These are phyloP conservation scores for Knufia fluminis DNA, from an alignment of 2,329 filamentous ascomycete species.

Conservation along the genomic window DNA sequence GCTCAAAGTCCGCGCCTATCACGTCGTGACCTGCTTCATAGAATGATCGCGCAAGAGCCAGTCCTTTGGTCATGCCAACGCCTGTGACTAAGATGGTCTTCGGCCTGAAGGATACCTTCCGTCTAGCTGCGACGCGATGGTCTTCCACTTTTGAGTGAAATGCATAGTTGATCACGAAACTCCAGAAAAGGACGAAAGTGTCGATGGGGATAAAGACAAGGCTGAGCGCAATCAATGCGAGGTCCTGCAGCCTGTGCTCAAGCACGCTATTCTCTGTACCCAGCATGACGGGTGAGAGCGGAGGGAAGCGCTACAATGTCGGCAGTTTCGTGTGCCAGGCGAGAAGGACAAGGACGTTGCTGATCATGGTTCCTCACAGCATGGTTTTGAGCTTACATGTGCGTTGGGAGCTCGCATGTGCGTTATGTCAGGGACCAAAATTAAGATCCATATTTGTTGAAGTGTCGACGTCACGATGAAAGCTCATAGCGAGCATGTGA, in stretches of 20 bases:
- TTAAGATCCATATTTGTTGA: too few relatives aligned
- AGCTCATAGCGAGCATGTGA: too few relatives aligned
- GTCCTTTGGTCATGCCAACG: slow-evolving; percentile 62
- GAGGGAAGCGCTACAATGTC: not conserved
- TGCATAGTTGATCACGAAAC: slow-evolving; percentile 28
- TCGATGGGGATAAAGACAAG: slow-evolving; percentile 42
- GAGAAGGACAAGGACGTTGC: not conserved
- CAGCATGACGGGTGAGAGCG: slow-evolving; percentile 25
- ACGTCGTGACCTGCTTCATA: slow-evolving; percentile 58
- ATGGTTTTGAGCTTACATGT: too few relatives aligned
- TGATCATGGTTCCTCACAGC: too few relatives aligned
- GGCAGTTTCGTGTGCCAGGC: not conserved
- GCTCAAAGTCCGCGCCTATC: slow-evolving; percentile 58
- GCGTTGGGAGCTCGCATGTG: too few relatives aligned
- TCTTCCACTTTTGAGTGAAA: slow-evolving; percentile 23
- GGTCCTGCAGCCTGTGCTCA: slow-evolving; percentile 41
- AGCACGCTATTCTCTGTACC: slow-evolving; percentile 26
- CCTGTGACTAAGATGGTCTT: slow-evolving; percentile 62
- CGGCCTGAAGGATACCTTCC: slow-evolving; percentile 31
- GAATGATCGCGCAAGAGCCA: slow-evolving; percentile 57
- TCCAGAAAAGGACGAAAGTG: slow-evolving; percentile 34
- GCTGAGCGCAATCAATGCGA: slow-evolving; percentile 34
- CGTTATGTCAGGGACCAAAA: too few relatives aligned
- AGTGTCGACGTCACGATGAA: too few relatives aligned
- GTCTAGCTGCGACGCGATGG: slow-evolving; percentile 22